Percentiles rank a stretch among this genome's conserved stretches.
These are phyloP conservation scores for Ilex aquifolium DNA, from an alignment of 257 asterid species.

Conservation along the genomic window DNA sequence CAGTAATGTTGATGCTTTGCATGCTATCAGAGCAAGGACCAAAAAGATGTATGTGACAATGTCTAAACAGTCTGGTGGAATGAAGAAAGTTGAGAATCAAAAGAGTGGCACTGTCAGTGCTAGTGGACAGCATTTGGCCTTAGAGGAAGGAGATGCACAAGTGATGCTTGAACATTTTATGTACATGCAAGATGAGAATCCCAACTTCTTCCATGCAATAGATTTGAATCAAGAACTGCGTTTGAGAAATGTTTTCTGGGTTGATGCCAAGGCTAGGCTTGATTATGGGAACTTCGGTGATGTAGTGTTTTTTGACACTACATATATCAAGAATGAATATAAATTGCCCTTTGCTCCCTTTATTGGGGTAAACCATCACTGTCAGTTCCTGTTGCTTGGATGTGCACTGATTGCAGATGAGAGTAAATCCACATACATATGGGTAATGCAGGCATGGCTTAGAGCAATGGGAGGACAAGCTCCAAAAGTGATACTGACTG, in stretches of 20 bases:
- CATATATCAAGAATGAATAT: conserved; percentile 22
- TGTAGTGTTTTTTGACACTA: conserved; percentile 43
- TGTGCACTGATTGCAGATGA: conserved; percentile 40
- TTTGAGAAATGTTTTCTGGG: conserved; percentile 47
- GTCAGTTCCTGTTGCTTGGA: conserved; percentile 35
- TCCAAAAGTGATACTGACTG: conserved; percentile 51
- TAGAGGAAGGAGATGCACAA: conserved; percentile 37
- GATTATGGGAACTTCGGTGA: conserved; percentile 37
- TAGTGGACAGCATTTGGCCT: background rate
- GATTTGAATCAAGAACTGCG: conserved; percentile 38
- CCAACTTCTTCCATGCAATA: conserved; percentile 45
- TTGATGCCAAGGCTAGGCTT: conserved; percentile 39
- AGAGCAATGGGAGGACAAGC: conserved; percentile 43
- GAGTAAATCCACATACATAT: conserved; percentile 35
- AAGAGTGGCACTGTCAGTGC: no score
- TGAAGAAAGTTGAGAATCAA: no score
- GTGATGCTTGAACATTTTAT: conserved; percentile 41
- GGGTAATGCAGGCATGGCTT: conserved; percentile 50
- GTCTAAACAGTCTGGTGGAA: no score
- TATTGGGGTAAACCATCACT: conserved; percentile 49
- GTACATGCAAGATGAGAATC: conserved; percentile 46
- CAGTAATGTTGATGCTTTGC: conserved; percentile 8
- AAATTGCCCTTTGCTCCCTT: conserved; percentile 43
- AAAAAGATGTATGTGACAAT: conserved; percentile 11
- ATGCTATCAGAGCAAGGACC: conserved; percentile 14